Base-by-base conservation (phyloP, 2,329 filamentous ascomycete genomes). In the Macroventuria anomochaeta region DNA sequence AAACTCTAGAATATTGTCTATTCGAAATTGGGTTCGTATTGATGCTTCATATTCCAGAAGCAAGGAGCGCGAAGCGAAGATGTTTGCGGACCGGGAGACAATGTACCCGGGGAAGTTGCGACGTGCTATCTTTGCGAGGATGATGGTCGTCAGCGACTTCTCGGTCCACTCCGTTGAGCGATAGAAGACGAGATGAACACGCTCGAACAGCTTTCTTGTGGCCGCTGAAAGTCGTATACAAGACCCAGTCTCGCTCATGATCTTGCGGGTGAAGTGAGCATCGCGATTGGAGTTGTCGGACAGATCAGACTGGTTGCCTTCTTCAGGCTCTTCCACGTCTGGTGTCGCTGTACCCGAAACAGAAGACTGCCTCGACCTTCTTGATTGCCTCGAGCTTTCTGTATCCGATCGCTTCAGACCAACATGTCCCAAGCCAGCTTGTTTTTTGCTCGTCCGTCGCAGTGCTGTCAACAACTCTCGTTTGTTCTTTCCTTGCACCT, bases 131-230 rank as follows among this genome's bases (percentile, higher is more conserved):
- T 93, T 93, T 7, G 95, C 91, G 5, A 99, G 82, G 37, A 99
- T 96, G 47, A 97, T 93, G 0, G 93, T 93, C 1, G 91, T 97
- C 12, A 99, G 79, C 1, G 93, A 97, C 73, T 96, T 97, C 66
- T 97, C 93, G 0, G 93, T 96, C 95, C 95, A 99, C 71, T 96
- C 90, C 0, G 91, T 96, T 8, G 93, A 97, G 53, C 93, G 84
- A 73, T 97, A 97, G 73, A 97, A 99, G 23, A 99, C 92, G 2
- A 99, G 79, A 76, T 97, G 95, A 0, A 97, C 92, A 21, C 95
- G 85, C 73, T 97, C 92, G 66, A 99, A 99, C 0, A 99, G 82
- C 65, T 87, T 91, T 58, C 92, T 83, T 0, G 88, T 83, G 0
- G 84, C 76, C 0, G 88, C 76, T 0, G 91, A 91, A 11, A 99